Evolutionary conservation across 2,329 filamentous ascomycete genomes (phyloP), one percentile per base, ranked within the genome.

Genomic region (Hypoxylon sp.): DNA sequence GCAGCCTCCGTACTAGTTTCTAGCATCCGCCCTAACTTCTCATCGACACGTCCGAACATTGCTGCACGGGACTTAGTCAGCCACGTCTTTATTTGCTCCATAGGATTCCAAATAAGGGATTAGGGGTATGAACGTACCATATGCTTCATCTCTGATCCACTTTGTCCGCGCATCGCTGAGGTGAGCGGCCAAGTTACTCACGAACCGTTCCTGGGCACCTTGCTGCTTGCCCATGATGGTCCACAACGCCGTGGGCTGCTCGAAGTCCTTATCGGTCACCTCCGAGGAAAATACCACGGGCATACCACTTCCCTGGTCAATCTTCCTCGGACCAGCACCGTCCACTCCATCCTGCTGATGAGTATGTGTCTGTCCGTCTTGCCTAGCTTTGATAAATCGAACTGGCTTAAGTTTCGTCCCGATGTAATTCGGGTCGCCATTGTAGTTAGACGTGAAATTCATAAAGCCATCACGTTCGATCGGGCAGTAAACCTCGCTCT

Each of bases 381-480:
- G 32, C 19, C 45, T 23, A 6, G 36, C 5, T 30, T 60, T 19
- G n/a, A 60, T 5, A 32, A 60, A 60, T n/a, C 56, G 32, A 14
- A 38, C 61, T 9, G 67, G 67, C 49, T 65, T 68, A 19, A 68
- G 3, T 36, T 34, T 55, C 17, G 65, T 46, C 0, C 68, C 65
- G 30, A 64, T 23, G 13, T 70, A 68, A 6, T 48, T 68, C 21
- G 65, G 68, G 5, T 70, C 68, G 1, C 56, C 59, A 2, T 60
- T 60, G 36, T 70, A 70, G 25, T 68, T 70, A 0, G 17, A 1
- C 3, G 68, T 70, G 30, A 68, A 68, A 28, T 70, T 70, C 68
- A 68, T 70, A 3, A 21, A 5, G 7, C 65, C 68, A 45, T 68
- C 68, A 9, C 68, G 59, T 36, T 70, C 65, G 36, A 56, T 66